Percentiles rank a stretch among this genome's conserved stretches.
These are phyloP conservation scores for Ramichloridium luteum DNA, from an alignment of 2,329 filamentous ascomycete species.

Conservation along the genomic window DNA sequence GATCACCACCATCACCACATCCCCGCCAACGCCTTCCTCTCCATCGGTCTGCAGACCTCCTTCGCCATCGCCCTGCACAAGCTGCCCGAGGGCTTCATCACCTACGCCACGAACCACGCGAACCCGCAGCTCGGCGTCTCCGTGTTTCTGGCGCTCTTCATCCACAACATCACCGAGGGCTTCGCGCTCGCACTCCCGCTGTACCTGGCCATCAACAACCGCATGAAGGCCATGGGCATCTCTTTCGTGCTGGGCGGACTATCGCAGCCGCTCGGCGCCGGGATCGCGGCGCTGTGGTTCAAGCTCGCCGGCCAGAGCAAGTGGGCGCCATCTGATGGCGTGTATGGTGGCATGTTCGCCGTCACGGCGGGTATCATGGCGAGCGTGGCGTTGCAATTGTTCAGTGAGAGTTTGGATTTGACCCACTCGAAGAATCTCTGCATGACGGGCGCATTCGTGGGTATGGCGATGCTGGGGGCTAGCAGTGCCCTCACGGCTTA, in stretches of 20 bases:
- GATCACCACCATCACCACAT: constrained; percentile 79
- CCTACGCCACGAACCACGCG: constrained; percentile 93
- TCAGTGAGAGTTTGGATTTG: constrained; percentile 71
- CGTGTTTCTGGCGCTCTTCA: constrained; percentile 89
- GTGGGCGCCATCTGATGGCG: constrained; percentile 40
- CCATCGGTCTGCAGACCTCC: constrained; percentile 89
- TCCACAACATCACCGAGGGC: constrained; percentile 96
- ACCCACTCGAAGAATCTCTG: constrained; percentile 69
- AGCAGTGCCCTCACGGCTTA: constrained; percentile 71
- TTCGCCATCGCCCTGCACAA: constrained; percentile 95
- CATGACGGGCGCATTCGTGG: constrained; percentile 67
- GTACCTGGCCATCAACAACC: constrained; percentile 77
- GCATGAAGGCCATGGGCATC: constrained; percentile 72
- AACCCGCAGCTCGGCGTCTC: constrained; percentile 79
- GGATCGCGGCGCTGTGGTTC: constrained; percentile 76
- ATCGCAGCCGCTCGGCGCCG: constrained; percentile 77
- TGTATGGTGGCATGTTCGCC: constrained; percentile 75
- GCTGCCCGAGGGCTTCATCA: constrained; percentile 76
- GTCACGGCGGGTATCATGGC: constrained; percentile 90
- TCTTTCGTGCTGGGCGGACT: constrained; percentile 72
- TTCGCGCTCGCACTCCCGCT: constrained; percentile 88
- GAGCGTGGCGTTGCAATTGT: constrained; percentile 78
- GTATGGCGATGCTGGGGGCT: constrained; percentile 77
- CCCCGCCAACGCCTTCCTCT: constrained; percentile 81
- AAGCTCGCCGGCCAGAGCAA: constrained; percentile 42